Evolutionary conservation across 441 rosid genomes (phyloP).

Genomic region (Bruguiera hainesii): DNA sequence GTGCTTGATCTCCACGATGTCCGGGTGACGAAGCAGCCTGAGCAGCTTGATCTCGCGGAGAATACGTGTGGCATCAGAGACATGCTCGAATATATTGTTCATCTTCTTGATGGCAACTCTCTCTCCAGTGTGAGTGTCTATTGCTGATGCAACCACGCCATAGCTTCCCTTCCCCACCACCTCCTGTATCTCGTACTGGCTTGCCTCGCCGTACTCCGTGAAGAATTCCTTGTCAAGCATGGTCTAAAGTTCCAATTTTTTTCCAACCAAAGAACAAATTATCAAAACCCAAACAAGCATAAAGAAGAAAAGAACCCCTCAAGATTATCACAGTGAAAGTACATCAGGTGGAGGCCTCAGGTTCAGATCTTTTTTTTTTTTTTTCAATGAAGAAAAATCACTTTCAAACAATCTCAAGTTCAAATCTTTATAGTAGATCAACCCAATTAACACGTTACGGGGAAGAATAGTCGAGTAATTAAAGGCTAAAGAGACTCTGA

Average conservation of each 20-base stretch:
- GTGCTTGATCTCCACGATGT: constrained; percentile 87
- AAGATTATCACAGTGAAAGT: too few relatives aligned
- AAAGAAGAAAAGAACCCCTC: too few relatives aligned
- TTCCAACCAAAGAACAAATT: too few relatives aligned
- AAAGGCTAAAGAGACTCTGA: too few relatives aligned
- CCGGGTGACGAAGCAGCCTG: constrained; percentile 80
- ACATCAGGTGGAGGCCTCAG: too few relatives aligned
- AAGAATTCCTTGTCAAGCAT: constrained; percentile 87
- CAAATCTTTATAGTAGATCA: too few relatives aligned
- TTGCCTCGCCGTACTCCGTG: constrained; percentile 98
- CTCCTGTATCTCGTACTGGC: constrained; percentile 88
- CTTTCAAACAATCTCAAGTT: too few relatives aligned
- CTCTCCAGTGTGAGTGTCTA: constrained; percentile 92
- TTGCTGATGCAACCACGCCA: constrained; percentile 96
- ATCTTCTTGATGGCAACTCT: constrained; percentile 97
- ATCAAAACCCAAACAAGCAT: too few relatives aligned
- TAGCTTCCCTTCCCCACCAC: constrained; percentile 97
- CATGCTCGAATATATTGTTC: constrained; percentile 90
- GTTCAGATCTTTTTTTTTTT: too few relatives aligned
- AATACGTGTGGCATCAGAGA: constrained; percentile 90
- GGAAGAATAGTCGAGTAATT: too few relatives aligned
- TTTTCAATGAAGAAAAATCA: too few relatives aligned
- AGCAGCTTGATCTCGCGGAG: constrained; percentile 96
- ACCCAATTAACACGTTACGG: too few relatives aligned
- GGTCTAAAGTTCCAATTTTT: constrained; percentile 12